Evolutionary conservation across 371 early-diverging fungal genomes (phyloP).

Genomic region (Catenaria anguillulae): DNA sequence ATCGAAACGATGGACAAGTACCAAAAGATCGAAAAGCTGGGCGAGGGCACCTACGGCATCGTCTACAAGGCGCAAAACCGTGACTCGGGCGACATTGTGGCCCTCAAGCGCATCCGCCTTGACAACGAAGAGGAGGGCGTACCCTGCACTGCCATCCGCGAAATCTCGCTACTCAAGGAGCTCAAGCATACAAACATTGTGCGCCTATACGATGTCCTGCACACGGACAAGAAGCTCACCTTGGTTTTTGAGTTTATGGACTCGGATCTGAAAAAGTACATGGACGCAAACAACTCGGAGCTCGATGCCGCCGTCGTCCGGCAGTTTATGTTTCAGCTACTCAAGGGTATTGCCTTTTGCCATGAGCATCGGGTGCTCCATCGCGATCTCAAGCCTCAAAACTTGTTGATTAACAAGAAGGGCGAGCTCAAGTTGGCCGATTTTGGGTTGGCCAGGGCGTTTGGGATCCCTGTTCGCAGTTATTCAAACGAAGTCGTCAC

Average conservation of each 20-base stretch:
- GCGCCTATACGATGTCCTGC: constrained; percentile 83
- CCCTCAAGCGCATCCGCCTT: constrained; percentile 92
- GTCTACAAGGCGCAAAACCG: constrained; percentile 94
- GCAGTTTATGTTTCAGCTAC: constrained; percentile 65
- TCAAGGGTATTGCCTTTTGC: constrained; percentile 65
- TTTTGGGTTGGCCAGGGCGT: constrained; percentile 93
- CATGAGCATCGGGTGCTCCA: constrained; percentile 49
- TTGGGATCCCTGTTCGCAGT: constrained; percentile 90
- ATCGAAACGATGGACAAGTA: too few species aligned
- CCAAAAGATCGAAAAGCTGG: constrained; percentile 85
- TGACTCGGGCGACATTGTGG: constrained; percentile 85
- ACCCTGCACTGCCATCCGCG: constrained; percentile 94
- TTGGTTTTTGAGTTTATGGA: constrained; percentile 93
- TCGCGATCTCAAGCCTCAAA: constrained; percentile 38
- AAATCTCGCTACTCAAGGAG: constrained; percentile 93
- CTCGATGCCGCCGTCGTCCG: constrained; percentile 38
- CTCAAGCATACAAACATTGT: constrained; percentile 93
- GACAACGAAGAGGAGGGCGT: constrained; percentile 93
- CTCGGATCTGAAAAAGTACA: constrained; percentile 84
- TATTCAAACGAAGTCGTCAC: constrained; percentile 96
- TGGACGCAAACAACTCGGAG: constrained; percentile 66
- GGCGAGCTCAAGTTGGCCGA: constrained; percentile 90
- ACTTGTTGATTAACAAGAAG: constrained; percentile 55
- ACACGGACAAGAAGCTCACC: constrained; percentile 83
- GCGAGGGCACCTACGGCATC: constrained; percentile 88